These are phyloP conservation scores for Coemansia sp. DNA, from an alignment of 192 early-diverging fungal genomes.

Conservation along the genomic window DNA sequence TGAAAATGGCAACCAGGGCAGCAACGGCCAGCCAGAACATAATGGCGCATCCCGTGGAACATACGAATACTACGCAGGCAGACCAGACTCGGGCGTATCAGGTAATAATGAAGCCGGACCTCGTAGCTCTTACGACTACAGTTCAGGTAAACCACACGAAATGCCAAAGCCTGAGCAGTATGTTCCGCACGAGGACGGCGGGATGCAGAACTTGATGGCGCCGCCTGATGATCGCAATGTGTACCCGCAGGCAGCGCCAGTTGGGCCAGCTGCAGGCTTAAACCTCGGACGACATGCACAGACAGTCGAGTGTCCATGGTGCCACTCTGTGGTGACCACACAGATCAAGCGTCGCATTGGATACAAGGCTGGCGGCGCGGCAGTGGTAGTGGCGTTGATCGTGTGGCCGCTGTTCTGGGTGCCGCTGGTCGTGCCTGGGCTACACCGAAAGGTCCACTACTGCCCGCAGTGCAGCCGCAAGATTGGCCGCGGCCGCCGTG, in stretches of 20 bases:
- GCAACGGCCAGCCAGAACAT: background rate
- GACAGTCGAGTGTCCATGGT: slow-evolving; percentile 53
- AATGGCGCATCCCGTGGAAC: background rate
- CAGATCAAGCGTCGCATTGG: slow-evolving; percentile 27
- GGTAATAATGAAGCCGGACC: no score
- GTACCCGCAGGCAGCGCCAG: slow-evolving; percentile 27
- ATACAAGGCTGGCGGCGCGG: slow-evolving; percentile 40
- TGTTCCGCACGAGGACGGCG: slow-evolving; percentile 3
- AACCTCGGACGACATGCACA: slow-evolving; percentile 34
- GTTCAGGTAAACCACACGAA: no score
- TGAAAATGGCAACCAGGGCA: background rate
- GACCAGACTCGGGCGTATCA: background rate
- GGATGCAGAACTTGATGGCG: slow-evolving; percentile 28
- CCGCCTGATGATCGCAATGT: slow-evolving; percentile 26
- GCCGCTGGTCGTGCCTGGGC: slow-evolving; percentile 36
- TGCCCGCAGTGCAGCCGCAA: slow-evolving; percentile 48
- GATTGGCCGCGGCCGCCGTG: slow-evolving; percentile 44
- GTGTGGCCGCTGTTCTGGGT: slow-evolving; percentile 57
- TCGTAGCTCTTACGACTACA: no score
- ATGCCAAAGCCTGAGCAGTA: slow-evolving; percentile 5
- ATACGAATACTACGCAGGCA: no score
- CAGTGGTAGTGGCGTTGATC: slow-evolving; percentile 29
- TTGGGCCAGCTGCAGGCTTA: slow-evolving; percentile 31
- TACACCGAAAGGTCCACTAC: slow-evolving; percentile 51
- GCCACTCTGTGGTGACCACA: slow-evolving; percentile 37